Evolutionary conservation across 2,329 filamentous ascomycete genomes (phyloP).

Genomic region (Chrysosporium queenslandicum): DNA sequence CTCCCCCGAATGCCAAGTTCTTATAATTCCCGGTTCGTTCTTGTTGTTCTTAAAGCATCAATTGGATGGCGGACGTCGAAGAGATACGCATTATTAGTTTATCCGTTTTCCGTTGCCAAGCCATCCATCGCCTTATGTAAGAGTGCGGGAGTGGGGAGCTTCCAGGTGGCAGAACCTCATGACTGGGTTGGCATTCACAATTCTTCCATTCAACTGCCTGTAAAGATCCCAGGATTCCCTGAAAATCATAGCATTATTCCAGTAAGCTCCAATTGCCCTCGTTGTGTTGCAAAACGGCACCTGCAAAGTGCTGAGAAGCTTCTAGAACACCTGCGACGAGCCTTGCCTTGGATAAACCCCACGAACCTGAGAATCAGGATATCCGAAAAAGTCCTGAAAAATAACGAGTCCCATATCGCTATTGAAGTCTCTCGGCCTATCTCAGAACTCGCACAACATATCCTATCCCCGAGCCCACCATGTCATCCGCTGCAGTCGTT

Average conservation of each 20-base stretch:
- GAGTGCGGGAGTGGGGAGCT: not conserved
- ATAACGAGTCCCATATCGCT: too few species aligned
- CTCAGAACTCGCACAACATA: not conserved
- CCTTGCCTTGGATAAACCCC: not conserved
- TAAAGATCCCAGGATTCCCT: not conserved
- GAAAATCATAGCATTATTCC: not conserved
- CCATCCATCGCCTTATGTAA: not conserved
- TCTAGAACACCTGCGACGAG: not conserved
- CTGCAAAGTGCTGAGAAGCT: not conserved
- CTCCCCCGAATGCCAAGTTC: too few species aligned
- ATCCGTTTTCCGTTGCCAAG: not conserved
- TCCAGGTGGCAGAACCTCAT: not conserved
- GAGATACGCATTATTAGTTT: not conserved
- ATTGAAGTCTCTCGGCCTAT: not conserved
- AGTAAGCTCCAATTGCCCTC: not conserved
- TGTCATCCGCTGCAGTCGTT: slow-evolving; percentile 36
- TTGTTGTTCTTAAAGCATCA: too few species aligned
- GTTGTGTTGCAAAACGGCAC: not conserved
- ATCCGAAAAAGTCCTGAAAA: not conserved
- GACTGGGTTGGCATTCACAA: not conserved
- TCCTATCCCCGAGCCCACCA: slow-evolving; percentile 15
- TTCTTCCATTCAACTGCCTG: not conserved
- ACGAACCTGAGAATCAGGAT: not conserved
- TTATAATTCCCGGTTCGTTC: too few species aligned
- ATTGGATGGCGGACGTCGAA: too few species aligned